phyloP scores from a whole-genome alignment of 495 filamentous ascomycete genomes.

The Penicillium manginii region DNA sequence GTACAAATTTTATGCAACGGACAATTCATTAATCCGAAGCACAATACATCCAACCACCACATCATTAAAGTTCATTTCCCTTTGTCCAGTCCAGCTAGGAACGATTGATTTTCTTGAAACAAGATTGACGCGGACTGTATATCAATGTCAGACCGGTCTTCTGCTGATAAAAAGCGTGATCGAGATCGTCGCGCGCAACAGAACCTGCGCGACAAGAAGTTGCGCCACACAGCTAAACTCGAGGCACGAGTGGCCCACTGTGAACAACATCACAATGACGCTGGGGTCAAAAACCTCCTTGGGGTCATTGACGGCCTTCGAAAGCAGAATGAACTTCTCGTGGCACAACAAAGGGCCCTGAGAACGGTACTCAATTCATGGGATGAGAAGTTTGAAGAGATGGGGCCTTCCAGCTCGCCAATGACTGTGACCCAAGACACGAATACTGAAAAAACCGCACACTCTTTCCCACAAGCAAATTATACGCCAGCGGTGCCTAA shows the following conservation, averaged over 20 bases:
- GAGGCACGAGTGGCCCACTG: slow-evolving; percentile 30
- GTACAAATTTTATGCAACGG: background rate
- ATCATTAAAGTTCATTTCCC: background rate
- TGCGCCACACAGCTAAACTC: slow-evolving; percentile 22
- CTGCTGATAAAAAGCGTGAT: slow-evolving; percentile 28
- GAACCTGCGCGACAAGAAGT: slow-evolving; percentile 32
- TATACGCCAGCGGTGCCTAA: background rate
- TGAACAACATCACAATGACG: slow-evolving; percentile 26
- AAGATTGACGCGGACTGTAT: background rate
- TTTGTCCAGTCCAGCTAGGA: background rate
- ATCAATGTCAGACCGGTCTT: slow-evolving; percentile 14
- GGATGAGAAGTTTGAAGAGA: slow-evolving; percentile 13
- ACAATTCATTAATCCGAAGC: background rate
- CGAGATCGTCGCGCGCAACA: slow-evolving; percentile 36
- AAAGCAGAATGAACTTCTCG: slow-evolving; percentile 27
- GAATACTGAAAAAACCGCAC: background rate
- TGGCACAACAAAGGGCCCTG: slow-evolving; percentile 19
- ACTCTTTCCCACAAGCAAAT: background rate
- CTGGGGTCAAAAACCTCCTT: slow-evolving; percentile 21
- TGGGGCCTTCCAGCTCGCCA: background rate
- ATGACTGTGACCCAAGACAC: background rate
- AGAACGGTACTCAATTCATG: slow-evolving; percentile 25
- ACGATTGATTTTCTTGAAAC: background rate
- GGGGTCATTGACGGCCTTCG: slow-evolving; percentile 28
- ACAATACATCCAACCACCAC: background rate